Percentiles rank a stretch among this genome's conserved stretches.
Evolutionary conservation across 1,284 basidiomycete species (phyloP).

Genomic region (Rhodotorula sp.): DNA sequence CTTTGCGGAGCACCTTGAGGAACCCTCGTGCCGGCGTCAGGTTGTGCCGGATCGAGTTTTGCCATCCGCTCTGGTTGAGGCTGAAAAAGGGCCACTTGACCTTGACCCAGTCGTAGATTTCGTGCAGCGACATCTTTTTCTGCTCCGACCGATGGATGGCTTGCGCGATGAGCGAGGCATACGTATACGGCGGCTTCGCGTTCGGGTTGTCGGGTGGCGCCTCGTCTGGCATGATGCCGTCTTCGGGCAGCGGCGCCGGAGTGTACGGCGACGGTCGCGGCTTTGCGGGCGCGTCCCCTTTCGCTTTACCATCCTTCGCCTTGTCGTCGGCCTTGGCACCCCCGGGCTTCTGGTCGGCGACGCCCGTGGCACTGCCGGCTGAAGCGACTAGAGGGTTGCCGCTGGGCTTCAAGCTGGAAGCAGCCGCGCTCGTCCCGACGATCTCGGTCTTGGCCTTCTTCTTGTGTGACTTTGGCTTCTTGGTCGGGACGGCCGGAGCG

Average conservation of each 20-base stretch:
- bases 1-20: conserved; percentile 33
- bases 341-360: neutral
- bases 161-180: conserved; percentile 44
- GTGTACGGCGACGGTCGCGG: conserved; percentile 27
- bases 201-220: conserved; percentile 25
- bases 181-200: conserved; percentile 44
- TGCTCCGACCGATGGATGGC: conserved; percentile 28
- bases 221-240: conserved; percentile 2
- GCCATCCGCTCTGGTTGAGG: conserved; percentile 38
- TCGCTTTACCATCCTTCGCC: neutral
- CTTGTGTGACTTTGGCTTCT: conserved; percentile 30
- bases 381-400: neutral
- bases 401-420: too few species aligned
- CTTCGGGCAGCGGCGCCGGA: conserved; percentile 22
- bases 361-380: neutral
- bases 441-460: conserved; percentile 11
- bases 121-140: conserved; percentile 36
- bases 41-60: conserved; percentile 43
- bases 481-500: neutral
- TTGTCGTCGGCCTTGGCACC: neutral
- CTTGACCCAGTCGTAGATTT: conserved; percentile 42
- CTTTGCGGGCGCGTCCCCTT: conserved; percentile 6
- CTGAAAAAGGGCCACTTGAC: conserved; percentile 42
- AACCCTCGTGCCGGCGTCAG: conserved; percentile 41
- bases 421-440: neutral